Base-by-base conservation (phyloP, 1,284 basidiomycete genomes). In the Taiwanofungus camphoratus region DNA sequence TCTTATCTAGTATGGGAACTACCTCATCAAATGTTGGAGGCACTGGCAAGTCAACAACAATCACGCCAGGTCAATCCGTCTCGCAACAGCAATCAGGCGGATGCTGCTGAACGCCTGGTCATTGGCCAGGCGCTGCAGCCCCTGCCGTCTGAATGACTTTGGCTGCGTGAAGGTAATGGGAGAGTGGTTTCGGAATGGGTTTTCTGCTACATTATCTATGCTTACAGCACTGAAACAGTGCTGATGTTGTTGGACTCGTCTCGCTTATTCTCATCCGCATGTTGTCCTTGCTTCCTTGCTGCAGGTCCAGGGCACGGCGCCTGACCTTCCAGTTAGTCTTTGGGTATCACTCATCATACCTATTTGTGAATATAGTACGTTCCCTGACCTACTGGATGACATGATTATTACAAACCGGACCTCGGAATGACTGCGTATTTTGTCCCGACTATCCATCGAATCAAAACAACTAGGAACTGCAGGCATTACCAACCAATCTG, bases 1-100 rank as follows among this genome's bases (percentile, higher is more conserved):
- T 30, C 40, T 45, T 41, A 39, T 46, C n/a, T 30, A 89, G 87
- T 54, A 87, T 87, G 87, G 87, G 85, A 18, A 79, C 87, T 34
- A 80, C 79, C 15, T 75, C 86, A 51, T 75, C 86, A 50, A 78
- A 83, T 54, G 71, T 81, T 26, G 68, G 82, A 3, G 83, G 82
- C 21, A 74, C 79, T 34, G 79, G 78, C 50, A 89, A 89, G 68
- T 79, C 82, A 40, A 66, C 72, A 47, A 74, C 78, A 40, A 76
- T 85, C 51, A 81, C 79, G 39, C 83, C 85, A 16, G 86, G 86
- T 20, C 82, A 87, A 71, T 82, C 73, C 48, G 82, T 89, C 42
- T 78, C 84, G 63, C 82, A 84, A 65, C 80, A 82, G 67, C 70
- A 79, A 56, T 69, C 76, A 18, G 77, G 82, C 40, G 79, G 86